Evolutionary conservation across 768 basidiomycete genomes (phyloP), one percentile per base, ranked within the genome.

Genomic region (Agrocybe praecox): DNA sequence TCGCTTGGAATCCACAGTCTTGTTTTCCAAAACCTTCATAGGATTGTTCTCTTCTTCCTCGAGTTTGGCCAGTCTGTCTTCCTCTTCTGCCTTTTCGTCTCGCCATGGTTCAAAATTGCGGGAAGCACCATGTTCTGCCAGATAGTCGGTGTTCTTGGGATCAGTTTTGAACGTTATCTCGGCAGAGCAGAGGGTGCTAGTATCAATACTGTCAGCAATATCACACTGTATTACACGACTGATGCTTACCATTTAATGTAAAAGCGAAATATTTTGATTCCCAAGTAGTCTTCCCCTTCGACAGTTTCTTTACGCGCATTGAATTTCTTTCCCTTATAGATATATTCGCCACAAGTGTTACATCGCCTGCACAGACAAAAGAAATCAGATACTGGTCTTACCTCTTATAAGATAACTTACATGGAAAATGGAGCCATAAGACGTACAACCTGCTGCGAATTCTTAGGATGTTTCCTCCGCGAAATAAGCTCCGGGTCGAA

Each of bases 91-190:
- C 61, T 80, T 65, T 67, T 94, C 89, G 53, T 95, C 94, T 65
- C 94, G 76, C 96, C 96, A 98, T 12, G 95, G 94, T 74, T 99
- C 97, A 67, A 98, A 98, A 70, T 98, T 99, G 5, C 97, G 86
- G 4, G 92, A 94, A 24, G 97, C 97, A 26, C 97, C 97, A 67
- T 98, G 96, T 74, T 99, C 96, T 43, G 93, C 94, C 18, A 80
- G 42, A 63, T 96, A 96, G 69, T 96, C 94, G 0, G 95, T 96
- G 69, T 97, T 95, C 81, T 96, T 96, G 18, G 96, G 96, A 69
- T 99, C 96, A 0, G 97, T 99, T 73, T 98, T 98, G 87, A 99
- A 99, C 0, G 97, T 98, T 62, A 99, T 98, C 70, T 99, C 97
- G 9, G 96, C 91, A 2, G 95, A 97, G 69, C 97, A 99, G 36